Evolutionary conservation across 148 eudicot genomes (phyloP), one percentile per base, ranked within the genome.

Genomic region (Diospyros kaki): DNA sequence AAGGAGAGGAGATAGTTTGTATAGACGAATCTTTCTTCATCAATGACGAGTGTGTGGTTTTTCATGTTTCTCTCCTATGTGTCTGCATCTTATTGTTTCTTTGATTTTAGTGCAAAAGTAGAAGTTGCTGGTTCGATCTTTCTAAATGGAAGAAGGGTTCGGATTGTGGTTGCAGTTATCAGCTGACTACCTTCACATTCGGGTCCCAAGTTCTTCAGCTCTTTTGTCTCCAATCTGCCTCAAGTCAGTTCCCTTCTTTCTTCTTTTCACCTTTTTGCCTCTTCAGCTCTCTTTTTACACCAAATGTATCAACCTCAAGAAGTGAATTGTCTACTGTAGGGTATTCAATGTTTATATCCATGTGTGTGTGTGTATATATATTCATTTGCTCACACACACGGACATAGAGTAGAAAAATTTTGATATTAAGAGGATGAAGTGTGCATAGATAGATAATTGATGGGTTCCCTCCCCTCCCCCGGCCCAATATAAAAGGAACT

Each of bases 151-250:
- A 54, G 46, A 52, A 68, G 58, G 60, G 11, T 64, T 66, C 67
- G 55, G 53, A 28, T 73, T 62, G 40, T 74, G 78, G 18, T 40
- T 84, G 82, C 87, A 93, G 98, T 76, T 93, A 93, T 77, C 80
- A 91, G 83, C 77, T 93, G 10, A 88, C 97, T 10, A 90, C 88
- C 13, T 94, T 94, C 72, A 90, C 89, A 65, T 94, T 90, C 83
- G 97, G 97, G 66, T 83, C 92, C 73, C 88, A 94, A 73, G 92
- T 91, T 83, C 91, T 94, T 83, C 75, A 94, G 81, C 87, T 94
- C 39, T 82, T 80, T 38, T 91, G 97, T 73, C 95, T 94, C 67
- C 91, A 91, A 9, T 91, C 98, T 18, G 97, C 98, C 73, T 94
- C 98, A 62, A 94, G 98, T 94, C 58, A 83, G 90, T 73, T 56